Base-by-base conservation (phyloP, 2,329 filamentous ascomycete genomes). In the Chrysoporthe deuterocubensis region DNA sequence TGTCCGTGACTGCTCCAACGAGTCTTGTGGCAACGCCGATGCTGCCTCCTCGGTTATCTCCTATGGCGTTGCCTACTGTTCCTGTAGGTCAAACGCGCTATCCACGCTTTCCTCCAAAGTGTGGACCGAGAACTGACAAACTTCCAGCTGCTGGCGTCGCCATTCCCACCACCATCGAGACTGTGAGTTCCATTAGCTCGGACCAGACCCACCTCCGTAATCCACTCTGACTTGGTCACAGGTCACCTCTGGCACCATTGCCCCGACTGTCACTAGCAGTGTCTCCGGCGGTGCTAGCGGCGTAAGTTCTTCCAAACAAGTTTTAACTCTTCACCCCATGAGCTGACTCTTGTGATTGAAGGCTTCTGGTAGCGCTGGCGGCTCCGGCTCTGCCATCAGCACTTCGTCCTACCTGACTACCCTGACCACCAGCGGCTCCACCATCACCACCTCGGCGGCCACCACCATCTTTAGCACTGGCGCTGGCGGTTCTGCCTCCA, bases 1-100 rank as follows among this genome's bases (percentile, higher is more conserved):
- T 64, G 75, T 86, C 68, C 82, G 80, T 67, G 84, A 87, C 78
- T 87, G 84, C 77, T 80, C 83, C 21, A 71, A 72, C 70, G 76
- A 82, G 75, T 76, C 78, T 57, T 86, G 84, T 78, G 66, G 56
- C 40, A 71, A 67, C 64, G 67, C 72, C 16, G 71, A 75, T 18
- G 75, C 79, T 60, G 80, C 80, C 61, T 72, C 75, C 44, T 70
- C 76, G 54, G 79, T 77, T 66, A 74, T 85, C 52, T 66, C 72
- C 40, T 83, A 78, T 70, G 83, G 77, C 54, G 72, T 80, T 66
- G 63, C 72, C 14, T 68, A 81, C 67, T 86, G 84, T 75, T 67
- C 74, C 32, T 69, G 78, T 80, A 74, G 73, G 77, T 73, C n/a
- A 26, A 21, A 21, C 2, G 9, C 26, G 16, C 14, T 26, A 7